Percentiles rank a stretch among this genome's conserved stretches.
These are phyloP conservation scores for Nothomitra cinnamomea DNA, from an alignment of 2,329 filamentous ascomycete genomes.

Conservation along the genomic window DNA sequence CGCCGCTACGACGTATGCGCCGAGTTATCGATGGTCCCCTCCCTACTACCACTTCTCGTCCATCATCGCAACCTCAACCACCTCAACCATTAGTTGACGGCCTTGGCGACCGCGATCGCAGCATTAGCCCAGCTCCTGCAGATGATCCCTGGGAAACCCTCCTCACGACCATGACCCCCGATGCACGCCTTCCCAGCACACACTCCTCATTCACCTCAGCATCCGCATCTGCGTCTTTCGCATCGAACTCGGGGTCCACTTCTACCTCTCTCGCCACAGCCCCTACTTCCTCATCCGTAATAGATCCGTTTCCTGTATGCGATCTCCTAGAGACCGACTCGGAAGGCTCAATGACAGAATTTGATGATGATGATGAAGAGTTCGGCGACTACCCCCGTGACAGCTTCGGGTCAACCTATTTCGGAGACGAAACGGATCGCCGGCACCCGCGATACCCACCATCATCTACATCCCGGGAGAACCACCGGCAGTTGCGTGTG, in stretches of 20 bases:
- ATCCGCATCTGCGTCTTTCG: constrained; percentile 31
- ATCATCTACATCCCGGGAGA: neutral
- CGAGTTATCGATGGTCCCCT: neutral
- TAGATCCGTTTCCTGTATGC: neutral
- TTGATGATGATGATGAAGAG: constrained; percentile 2
- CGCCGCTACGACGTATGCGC: constrained; percentile 1
- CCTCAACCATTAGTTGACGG: constrained; percentile 39
- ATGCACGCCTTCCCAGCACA: constrained; percentile 62
- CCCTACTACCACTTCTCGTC: neutral
- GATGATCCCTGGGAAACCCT: constrained; percentile 68
- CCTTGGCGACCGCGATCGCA: constrained; percentile 69
- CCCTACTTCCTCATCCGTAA: constrained; percentile 10
- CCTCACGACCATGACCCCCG: constrained; percentile 61
- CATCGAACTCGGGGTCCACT: constrained; percentile 16
- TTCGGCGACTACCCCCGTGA: neutral
- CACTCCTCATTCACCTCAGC: constrained; percentile 69
- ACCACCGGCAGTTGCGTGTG: neutral
- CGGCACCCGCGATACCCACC: neutral
- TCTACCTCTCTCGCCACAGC: constrained; percentile 20
- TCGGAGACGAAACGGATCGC: neutral
- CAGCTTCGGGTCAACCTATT: neutral
- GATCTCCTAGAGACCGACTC: constrained; percentile 4
- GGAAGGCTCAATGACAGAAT: constrained; percentile 3
- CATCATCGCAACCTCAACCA: neutral
- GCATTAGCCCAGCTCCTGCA: constrained; percentile 41